A percentile compares a stretch with the other conserved stretches of the same genome.
These are phyloP conservation scores for Penicillium sp. DNA, from an alignment of 2,329 filamentous ascomycete genomes.

Conservation along the genomic window DNA sequence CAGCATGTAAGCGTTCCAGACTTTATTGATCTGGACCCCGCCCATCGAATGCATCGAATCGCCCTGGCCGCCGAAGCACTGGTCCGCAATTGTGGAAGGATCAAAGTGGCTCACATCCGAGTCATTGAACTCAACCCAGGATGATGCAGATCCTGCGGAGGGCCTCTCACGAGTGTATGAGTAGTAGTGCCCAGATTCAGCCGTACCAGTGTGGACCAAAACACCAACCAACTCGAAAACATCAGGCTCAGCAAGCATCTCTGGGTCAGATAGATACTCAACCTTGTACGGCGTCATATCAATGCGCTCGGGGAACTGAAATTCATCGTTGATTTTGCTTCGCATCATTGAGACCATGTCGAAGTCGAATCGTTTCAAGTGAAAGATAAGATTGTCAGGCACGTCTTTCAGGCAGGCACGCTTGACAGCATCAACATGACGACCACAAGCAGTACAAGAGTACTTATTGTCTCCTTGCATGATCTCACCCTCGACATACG, in stretches of 20 bases:
- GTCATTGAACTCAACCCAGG: slow-evolving; percentile 95
- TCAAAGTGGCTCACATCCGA: slow-evolving; percentile 78
- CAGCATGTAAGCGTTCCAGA: slow-evolving; percentile 91
- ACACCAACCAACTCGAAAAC: slow-evolving; percentile 93
- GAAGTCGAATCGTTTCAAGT: slow-evolving; percentile 67
- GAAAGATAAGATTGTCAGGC: slow-evolving; percentile 92
- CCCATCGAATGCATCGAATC: slow-evolving; percentile 51
- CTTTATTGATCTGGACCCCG: slow-evolving; percentile 60
- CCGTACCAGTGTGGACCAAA: slow-evolving; percentile 87
- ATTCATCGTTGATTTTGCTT: slow-evolving; percentile 94
- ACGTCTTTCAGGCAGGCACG: slow-evolving; percentile 87
- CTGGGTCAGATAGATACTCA: slow-evolving; percentile 71
- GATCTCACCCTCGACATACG: slow-evolving; percentile 94
- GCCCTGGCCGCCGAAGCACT: slow-evolving; percentile 77
- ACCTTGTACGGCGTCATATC: slow-evolving; percentile 89
- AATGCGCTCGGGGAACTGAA: slow-evolving; percentile 79
- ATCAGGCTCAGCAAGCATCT: slow-evolving; percentile 62
- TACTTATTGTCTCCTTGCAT: slow-evolving; percentile 99
- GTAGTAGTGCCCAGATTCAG: slow-evolving; percentile 95
- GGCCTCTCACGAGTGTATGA: slow-evolving; percentile 87
- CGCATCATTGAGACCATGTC: slow-evolving; percentile 67
- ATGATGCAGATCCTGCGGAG: slow-evolving; percentile 44
- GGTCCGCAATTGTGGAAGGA: slow-evolving; percentile 66
- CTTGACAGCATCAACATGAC: slow-evolving; percentile 90
- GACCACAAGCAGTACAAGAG: slow-evolving; percentile 87